Evolutionary conservation across 2,329 filamentous ascomycete genomes (phyloP).

Genomic region (Fusarium pilosicola): DNA sequence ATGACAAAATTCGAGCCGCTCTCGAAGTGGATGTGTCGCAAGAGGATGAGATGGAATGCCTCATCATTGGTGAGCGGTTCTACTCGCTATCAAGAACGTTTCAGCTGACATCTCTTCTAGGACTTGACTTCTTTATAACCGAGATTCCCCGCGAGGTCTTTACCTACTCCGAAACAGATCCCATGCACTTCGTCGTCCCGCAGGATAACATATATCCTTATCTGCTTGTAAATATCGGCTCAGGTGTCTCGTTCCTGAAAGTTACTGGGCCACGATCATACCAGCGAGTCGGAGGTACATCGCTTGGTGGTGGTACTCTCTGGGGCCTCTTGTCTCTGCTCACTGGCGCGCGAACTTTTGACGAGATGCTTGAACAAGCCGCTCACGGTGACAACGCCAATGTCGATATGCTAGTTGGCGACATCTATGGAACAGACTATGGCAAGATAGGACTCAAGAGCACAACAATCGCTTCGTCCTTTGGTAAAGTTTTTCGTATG

Average conservation of each 20-base stretch:
- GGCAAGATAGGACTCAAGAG: slow-evolving; percentile 96
- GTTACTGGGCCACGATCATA: slow-evolving; percentile 89
- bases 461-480: slow-evolving; percentile 93
- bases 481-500: slow-evolving; percentile 95
- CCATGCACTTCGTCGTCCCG: slow-evolving; percentile 87
- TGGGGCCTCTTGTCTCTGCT: slow-evolving; percentile 94
- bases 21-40: slow-evolving; percentile 88
- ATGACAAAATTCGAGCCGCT: slow-evolving; percentile 86
- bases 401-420: slow-evolving; percentile 96
- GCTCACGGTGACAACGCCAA: slow-evolving; percentile 90
- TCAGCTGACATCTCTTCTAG: slow-evolving; percentile 54
- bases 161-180: slow-evolving; percentile 89
- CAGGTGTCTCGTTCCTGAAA: slow-evolving; percentile 96
- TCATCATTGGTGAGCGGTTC: slow-evolving; percentile 80
- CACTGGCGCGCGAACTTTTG: slow-evolving; percentile 94
- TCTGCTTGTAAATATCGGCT: slow-evolving; percentile 97
- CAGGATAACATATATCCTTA: slow-evolving; percentile 91
- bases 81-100: neutral
- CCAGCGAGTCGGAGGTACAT: slow-evolving; percentile 92
- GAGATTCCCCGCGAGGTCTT: slow-evolving; percentile 98
- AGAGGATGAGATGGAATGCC: slow-evolving; percentile 98
- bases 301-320: slow-evolving; percentile 93
- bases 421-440: slow-evolving; percentile 97
- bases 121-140: slow-evolving; percentile 98
- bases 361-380: slow-evolving; percentile 94